phyloP scores from a whole-genome alignment of 2,329 filamentous ascomycete species.

The Whalleya microplaca region DNA sequence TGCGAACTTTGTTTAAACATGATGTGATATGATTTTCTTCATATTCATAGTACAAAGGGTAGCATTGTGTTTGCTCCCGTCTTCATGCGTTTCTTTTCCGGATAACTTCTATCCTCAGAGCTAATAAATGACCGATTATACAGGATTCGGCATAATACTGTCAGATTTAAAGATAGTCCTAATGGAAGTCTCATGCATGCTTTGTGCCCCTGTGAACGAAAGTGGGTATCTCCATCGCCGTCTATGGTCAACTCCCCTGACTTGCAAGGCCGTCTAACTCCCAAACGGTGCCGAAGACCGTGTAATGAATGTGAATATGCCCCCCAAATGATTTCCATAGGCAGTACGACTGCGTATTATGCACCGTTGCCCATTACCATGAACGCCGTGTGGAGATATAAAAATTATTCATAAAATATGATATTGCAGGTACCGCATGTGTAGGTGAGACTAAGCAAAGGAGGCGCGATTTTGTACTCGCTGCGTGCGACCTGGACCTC shows the following conservation, averaged over 20 bases:
- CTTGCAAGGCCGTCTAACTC: too few species aligned
- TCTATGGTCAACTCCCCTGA: background rate
- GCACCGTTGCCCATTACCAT: too few species aligned
- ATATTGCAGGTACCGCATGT: too few species aligned
- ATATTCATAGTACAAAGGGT: background rate
- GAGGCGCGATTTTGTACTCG: slow-evolving; percentile 5
- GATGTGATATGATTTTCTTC: background rate
- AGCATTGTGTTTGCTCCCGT: background rate
- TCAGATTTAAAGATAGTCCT: background rate
- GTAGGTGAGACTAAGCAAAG: background rate
- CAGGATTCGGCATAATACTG: background rate
- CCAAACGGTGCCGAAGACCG: too few species aligned
- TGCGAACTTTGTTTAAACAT: background rate
- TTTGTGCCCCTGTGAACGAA: slow-evolving; percentile 3
- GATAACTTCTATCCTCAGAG: too few species aligned
- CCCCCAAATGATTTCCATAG: too few species aligned
- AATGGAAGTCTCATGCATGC: background rate
- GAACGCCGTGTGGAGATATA: too few species aligned
- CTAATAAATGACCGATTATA: background rate
- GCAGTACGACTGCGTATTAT: too few species aligned
- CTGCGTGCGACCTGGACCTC: slow-evolving; percentile 2
- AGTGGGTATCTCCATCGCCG: slow-evolving; percentile 12
- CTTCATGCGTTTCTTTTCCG: background rate
- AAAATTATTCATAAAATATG: background rate
- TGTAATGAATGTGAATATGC: too few species aligned